These are phyloP conservation scores for Rhodotorula sphaerocarpa DNA, from an alignment of 768 basidiomycete genomes.

Conservation along the genomic window DNA sequence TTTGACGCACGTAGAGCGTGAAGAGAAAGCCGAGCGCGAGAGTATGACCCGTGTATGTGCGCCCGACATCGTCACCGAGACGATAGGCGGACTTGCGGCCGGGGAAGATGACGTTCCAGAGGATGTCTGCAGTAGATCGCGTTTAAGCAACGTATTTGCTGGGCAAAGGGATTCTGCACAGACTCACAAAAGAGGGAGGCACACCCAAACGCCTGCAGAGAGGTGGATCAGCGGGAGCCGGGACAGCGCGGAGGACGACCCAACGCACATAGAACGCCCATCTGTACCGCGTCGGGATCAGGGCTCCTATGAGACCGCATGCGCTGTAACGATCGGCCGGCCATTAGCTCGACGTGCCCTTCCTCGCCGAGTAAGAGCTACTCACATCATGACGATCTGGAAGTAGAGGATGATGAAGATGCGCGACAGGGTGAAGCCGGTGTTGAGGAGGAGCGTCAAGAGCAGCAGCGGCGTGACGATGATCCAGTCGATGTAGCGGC, in stretches of 20 bases:
- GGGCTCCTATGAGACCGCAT: slow-evolving; percentile 12
- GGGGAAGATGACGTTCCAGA: slow-evolving; percentile 9
- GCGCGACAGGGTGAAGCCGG: slow-evolving; percentile 17
- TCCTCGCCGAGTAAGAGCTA: neutral
- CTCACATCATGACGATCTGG: neutral
- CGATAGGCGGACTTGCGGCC: neutral
- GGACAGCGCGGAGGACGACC: neutral
- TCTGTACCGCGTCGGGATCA: slow-evolving; percentile 16
- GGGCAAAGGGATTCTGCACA: neutral
- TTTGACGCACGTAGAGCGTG: slow-evolving; percentile 15
- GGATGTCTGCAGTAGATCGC: neutral
- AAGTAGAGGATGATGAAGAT: slow-evolving; percentile 20
- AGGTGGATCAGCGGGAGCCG: neutral
- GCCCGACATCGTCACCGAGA: slow-evolving; percentile 6
- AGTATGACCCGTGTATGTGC: neutral
- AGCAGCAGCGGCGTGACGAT: slow-evolving; percentile 10
- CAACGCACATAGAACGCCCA: neutral
- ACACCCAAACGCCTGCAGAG: neutral
- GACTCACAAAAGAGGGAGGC: slow-evolving; percentile 3
- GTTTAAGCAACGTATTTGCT: neutral
- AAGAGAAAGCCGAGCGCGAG: neutral
- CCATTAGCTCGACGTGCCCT: too few species aligned
- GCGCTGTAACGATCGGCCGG: neutral
- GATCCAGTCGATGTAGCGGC: slow-evolving; percentile 9
- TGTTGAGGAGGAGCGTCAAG: slow-evolving; percentile 18